These are phyloP conservation scores for Cercospora sp. DNA, from an alignment of 2,329 filamentous ascomycete species.

Conservation along the genomic window DNA sequence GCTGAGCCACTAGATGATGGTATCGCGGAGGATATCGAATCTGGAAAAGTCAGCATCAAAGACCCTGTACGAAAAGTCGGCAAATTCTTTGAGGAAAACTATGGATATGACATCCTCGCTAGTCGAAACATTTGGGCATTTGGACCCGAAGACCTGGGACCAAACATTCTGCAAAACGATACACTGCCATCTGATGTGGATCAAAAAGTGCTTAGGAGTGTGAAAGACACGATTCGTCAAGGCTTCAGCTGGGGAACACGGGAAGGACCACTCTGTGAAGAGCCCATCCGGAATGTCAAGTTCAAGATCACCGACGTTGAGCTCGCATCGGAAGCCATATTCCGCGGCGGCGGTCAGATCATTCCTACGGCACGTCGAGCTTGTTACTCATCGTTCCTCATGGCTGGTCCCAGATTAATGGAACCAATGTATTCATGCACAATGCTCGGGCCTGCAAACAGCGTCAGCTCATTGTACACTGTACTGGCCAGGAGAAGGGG, in stretches of 20 bases:
- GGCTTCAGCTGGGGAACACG: constrained; percentile 95
- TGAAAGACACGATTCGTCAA: constrained; percentile 89
- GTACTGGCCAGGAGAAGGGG: constrained; percentile 84
- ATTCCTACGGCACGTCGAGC: constrained; percentile 92
- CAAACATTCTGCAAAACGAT: constrained; percentile 96
- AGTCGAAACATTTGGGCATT: constrained; percentile 98
- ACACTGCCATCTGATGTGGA: constrained; percentile 93
- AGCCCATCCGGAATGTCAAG: constrained; percentile 96
- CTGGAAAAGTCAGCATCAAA: constrained; percentile 83
- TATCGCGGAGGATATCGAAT: constrained; percentile 92
- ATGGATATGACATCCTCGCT: constrained; percentile 94
- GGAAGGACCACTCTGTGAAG: constrained; percentile 95
- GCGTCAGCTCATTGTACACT: constrained; percentile 86
- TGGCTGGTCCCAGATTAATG: constrained; percentile 95
- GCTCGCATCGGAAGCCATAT: constrained; percentile 86
- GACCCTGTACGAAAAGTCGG: constrained; percentile 91
- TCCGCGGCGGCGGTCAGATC: constrained; percentile 92
- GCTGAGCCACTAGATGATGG: constrained; percentile 94
- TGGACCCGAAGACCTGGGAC: constrained; percentile 89
- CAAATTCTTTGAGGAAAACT: constrained; percentile 95
- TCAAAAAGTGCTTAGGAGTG: constrained; percentile 81
- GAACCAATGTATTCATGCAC: constrained; percentile 91
- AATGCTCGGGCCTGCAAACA: constrained; percentile 89
- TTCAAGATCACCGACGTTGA: constrained; percentile 93
- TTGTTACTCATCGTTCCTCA: constrained; percentile 93